These are phyloP conservation scores for Nothomitra cinnamomea DNA, from an alignment of 2,329 filamentous ascomycete genomes.

Conservation along the genomic window DNA sequence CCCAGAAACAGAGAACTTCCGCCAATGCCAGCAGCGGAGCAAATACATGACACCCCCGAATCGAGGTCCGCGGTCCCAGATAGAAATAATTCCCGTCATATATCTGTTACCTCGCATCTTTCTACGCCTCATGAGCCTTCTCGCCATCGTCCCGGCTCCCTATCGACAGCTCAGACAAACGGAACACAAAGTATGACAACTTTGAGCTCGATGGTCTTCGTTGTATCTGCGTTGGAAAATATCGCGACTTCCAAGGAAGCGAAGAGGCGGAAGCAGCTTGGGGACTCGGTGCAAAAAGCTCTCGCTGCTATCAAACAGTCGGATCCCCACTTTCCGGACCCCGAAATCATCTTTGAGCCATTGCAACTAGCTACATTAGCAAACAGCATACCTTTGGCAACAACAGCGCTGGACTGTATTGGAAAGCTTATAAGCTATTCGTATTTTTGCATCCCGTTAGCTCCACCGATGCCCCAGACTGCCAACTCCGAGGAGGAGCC, in stretches of 20 bases:
- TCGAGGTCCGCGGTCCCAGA: not conserved
- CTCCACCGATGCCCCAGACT: slow-evolving; percentile 23
- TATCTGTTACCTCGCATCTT: not conserved
- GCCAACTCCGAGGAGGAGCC: slow-evolving; percentile 29
- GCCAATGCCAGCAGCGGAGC: not conserved
- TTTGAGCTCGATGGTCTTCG: slow-evolving; percentile 90
- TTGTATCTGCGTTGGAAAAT: slow-evolving; percentile 80
- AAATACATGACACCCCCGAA: not conserved
- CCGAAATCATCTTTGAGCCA: slow-evolving; percentile 81
- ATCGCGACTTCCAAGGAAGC: slow-evolving; percentile 88
- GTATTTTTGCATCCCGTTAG: slow-evolving; percentile 68
- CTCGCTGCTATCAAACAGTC: slow-evolving; percentile 73
- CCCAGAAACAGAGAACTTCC: slow-evolving; percentile 1
- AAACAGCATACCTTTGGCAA: slow-evolving; percentile 69
- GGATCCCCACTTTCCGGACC: slow-evolving; percentile 66
- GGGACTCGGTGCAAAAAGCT: slow-evolving; percentile 65
- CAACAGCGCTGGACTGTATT: slow-evolving; percentile 88
- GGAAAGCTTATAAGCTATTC: slow-evolving; percentile 98
- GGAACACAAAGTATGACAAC: slow-evolving; percentile 38
- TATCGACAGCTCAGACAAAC: slow-evolving; percentile 37
- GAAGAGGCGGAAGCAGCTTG: slow-evolving; percentile 66
- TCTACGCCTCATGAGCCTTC: not conserved
- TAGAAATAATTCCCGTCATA: not conserved
- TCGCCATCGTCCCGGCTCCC: slow-evolving; percentile 37
- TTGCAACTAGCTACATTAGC: slow-evolving; percentile 80